Conservation (phyloP, 2,329 filamentous ascomycete genomes). For the Endocalyx cinctus region DNA sequence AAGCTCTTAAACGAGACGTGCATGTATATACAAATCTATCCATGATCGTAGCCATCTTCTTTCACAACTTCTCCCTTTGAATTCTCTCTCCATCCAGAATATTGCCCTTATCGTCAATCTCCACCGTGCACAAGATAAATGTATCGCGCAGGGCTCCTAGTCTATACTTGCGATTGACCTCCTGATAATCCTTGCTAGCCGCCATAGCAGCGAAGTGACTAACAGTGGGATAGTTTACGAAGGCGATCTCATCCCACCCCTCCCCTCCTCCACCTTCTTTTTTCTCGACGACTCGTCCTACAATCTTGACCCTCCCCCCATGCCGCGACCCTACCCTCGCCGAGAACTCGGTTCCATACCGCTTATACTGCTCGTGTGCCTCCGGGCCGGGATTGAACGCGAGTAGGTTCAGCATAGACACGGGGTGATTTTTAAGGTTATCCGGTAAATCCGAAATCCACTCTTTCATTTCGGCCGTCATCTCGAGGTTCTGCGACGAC, state of each 20-base stretch:
- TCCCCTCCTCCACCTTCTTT: constrained; percentile 12
- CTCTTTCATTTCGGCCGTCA: constrained; percentile 42
- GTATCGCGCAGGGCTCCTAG: constrained; percentile 20
- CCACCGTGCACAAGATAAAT: constrained; percentile 20
- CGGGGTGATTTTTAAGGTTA: constrained; percentile 32
- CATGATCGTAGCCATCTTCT: no score
- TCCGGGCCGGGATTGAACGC: constrained; percentile 50
- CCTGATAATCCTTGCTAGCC: constrained; percentile 18
- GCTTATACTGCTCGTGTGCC: constrained; percentile 46
- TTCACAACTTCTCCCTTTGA: no score
- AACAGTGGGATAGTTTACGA: constrained; percentile 61
- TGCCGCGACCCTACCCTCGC: constrained; percentile 43
- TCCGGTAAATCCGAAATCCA: constrained; percentile 39
- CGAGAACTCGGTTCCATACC: constrained; percentile 53
- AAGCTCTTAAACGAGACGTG: no score
- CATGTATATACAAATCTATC: no score
- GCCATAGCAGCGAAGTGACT: constrained; percentile 54
- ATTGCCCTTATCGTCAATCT: constrained; percentile 18
- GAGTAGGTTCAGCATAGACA: constrained; percentile 61
- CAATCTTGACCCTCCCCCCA: constrained; percentile 57
- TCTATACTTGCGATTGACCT: constrained; percentile 16
- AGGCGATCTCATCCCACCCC: constrained; percentile 59
- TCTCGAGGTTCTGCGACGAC: constrained; percentile 43
- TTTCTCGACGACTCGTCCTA: constrained; percentile 45
- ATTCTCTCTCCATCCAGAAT: constrained; percentile 3